Conservation (phyloP, 2,329 filamentous ascomycete genomes). For the Aspergillus sp. region DNA sequence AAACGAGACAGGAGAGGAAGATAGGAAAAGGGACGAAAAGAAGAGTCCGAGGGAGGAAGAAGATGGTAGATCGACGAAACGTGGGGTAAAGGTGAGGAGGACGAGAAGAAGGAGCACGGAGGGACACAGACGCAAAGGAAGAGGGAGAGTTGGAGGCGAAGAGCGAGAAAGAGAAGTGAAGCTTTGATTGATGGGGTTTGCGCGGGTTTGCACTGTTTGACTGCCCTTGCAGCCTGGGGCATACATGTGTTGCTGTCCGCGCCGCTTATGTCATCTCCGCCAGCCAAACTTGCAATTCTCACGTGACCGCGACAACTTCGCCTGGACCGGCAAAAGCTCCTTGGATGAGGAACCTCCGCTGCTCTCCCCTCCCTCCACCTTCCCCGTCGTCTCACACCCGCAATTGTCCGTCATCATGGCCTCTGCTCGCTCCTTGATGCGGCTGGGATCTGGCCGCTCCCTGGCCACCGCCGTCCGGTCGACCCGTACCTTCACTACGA, state of each 20-base stretch:
- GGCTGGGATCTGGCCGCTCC: conserved; percentile 45
- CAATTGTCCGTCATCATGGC: conserved; percentile 41
- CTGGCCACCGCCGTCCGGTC: conserved; percentile 33
- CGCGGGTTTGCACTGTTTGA: conserved; percentile 26
- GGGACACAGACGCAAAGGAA: conserved; percentile 14
- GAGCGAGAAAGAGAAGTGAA: conserved; percentile 23
- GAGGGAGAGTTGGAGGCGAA: conserved; percentile 28
- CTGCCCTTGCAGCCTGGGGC: conserved; percentile 1
- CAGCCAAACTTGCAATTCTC: conserved; percentile 24
- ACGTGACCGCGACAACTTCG: conserved; percentile 18
- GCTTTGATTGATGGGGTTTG: conserved; percentile 26
- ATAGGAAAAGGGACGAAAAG: conserved; percentile 8
- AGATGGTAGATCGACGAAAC: conserved; percentile 13
- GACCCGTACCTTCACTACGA: conserved; percentile 42
- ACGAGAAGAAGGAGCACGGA: conserved; percentile 20
- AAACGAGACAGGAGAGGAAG: conserved; percentile 1
- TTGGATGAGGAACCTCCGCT: conserved; percentile 18
- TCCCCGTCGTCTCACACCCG: conserved; percentile 17
- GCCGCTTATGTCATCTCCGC: conserved; percentile 20
- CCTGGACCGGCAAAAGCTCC: conserved; percentile 28
- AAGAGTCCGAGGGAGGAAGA: conserved; percentile 15
- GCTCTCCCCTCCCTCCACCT: conserved; percentile 25
- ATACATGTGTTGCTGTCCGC: no score
- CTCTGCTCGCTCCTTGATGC: conserved; percentile 48
- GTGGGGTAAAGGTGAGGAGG: conserved; percentile 17